Evolutionary conservation across 495 filamentous ascomycete species (phyloP).

Genomic region (Hypoxylon rickii): DNA sequence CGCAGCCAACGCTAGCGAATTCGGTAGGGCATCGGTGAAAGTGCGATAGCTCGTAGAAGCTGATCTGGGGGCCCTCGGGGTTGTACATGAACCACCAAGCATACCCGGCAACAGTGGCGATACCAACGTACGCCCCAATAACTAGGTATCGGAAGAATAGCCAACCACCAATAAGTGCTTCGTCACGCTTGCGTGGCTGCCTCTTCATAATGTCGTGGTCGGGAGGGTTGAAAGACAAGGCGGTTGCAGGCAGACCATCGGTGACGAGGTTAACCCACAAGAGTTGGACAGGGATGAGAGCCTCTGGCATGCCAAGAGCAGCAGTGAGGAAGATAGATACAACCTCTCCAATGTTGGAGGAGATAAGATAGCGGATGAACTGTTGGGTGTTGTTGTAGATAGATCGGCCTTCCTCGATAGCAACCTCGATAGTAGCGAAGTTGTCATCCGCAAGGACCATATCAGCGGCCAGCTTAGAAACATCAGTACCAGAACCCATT

Average conservation of each 20-base stretch:
- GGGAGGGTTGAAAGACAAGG: slow-evolving; percentile 94
- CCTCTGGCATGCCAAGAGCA: slow-evolving; percentile 96
- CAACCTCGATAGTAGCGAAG: slow-evolving; percentile 95
- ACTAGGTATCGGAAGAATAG: slow-evolving; percentile 97
- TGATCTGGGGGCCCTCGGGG: slow-evolving; percentile 87
- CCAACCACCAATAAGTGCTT: slow-evolving; percentile 91
- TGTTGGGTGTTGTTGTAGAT: slow-evolving; percentile 99
- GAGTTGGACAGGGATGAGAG: slow-evolving; percentile 94
- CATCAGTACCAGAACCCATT: slow-evolving; percentile 98
- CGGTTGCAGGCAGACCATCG: slow-evolving; percentile 95
- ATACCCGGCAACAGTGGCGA: slow-evolving; percentile 95
- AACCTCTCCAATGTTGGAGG: slow-evolving; percentile 98
- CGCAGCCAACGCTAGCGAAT: slow-evolving; percentile 91
- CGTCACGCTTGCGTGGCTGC: slow-evolving; percentile 86
- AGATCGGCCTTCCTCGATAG: slow-evolving; percentile 94
- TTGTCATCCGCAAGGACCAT: slow-evolving; percentile 99
- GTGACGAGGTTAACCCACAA: slow-evolving; percentile 99
- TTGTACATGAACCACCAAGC: slow-evolving; percentile 99
- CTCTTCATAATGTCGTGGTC: slow-evolving; percentile 97
- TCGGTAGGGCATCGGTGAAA: slow-evolving; percentile 89
- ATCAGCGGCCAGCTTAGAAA: slow-evolving; percentile 94
- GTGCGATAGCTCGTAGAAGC: slow-evolving; percentile 87
- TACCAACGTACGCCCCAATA: slow-evolving; percentile 92
- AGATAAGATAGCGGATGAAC: slow-evolving; percentile 99
- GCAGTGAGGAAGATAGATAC: slow-evolving; percentile 99